A percentile compares a stretch with the other conserved stretches of the same genome.
These are phyloP conservation scores for Elsinoe necatrix DNA, from an alignment of 2,329 filamentous ascomycete genomes.

Conservation along the genomic window DNA sequence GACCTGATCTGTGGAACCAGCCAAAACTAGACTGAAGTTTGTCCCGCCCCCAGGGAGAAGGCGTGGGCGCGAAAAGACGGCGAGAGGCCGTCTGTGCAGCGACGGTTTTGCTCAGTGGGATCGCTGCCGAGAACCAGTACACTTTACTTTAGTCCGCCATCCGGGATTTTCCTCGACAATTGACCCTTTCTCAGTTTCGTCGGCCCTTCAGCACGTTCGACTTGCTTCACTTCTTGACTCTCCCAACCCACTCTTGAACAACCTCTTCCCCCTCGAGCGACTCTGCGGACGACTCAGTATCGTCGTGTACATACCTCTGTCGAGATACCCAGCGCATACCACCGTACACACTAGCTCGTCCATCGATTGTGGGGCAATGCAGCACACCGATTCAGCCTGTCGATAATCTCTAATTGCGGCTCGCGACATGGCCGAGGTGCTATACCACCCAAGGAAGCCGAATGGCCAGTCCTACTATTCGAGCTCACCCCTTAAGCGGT, in stretches of 20 bases:
- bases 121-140: neutral
- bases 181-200: slow-evolving; percentile 3
- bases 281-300: neutral
- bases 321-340: neutral
- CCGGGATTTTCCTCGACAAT: slow-evolving; percentile 2
- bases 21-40: slow-evolving; percentile 3
- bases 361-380: slow-evolving; percentile 13
- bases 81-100: neutral
- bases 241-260: slow-evolving; percentile 1
- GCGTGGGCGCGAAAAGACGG: slow-evolving; percentile 2
- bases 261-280: neutral
- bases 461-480: slow-evolving; percentile 37
- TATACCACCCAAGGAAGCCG: slow-evolving; percentile 33
- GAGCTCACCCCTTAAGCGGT: slow-evolving; percentile 33
- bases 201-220: neutral
- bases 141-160: neutral
- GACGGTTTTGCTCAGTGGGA: neutral
- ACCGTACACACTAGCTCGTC: neutral
- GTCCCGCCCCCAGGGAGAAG: neutral
- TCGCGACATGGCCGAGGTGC: slow-evolving; percentile 36
- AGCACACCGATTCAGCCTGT: neutral
- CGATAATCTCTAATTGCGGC: slow-evolving; percentile 12
- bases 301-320: neutral
- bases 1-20: slow-evolving; percentile 5
- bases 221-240: slow-evolving; percentile 2